Percentiles rank a stretch among this genome's conserved stretches.
Conservation (phyloP, 306 rosid species). For the Comarum palustre region DNA sequence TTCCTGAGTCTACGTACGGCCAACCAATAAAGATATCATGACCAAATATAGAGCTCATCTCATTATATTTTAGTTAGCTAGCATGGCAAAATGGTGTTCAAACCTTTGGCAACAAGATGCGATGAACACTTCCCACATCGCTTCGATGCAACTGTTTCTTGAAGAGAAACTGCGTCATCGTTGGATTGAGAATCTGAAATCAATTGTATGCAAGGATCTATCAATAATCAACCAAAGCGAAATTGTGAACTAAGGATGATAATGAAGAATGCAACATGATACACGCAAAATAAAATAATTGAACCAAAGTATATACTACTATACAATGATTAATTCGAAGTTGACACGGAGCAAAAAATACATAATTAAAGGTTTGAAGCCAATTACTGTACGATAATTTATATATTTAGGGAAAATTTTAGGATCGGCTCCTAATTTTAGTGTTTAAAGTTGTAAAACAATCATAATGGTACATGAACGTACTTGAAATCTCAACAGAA, state of each 20-base stretch:
- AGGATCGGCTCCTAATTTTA: no score
- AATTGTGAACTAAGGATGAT: neutral
- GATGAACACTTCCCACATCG: slow-evolving; percentile 24
- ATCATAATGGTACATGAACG: no score
- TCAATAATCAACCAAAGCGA: neutral
- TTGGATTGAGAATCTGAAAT: slow-evolving; percentile 22
- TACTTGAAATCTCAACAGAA: no score
- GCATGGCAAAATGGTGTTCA: neutral
- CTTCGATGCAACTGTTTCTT: slow-evolving; percentile 30
- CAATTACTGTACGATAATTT: neutral
- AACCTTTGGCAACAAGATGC: slow-evolving; percentile 38
- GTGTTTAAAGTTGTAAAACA: no score
- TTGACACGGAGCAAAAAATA: neutral
- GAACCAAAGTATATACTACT: no score
- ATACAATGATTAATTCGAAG: neutral
- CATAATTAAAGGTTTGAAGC: neutral
- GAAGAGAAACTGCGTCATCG: slow-evolving; percentile 17
- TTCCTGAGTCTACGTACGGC: no score
- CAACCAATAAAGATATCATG: no score
- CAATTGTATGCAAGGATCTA: neutral
- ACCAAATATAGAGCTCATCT: no score
- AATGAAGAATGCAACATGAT: no score
- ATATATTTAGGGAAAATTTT: no score
- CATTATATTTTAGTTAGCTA: no score
- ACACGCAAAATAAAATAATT: no score